These are phyloP conservation scores for Fusarium mangiferae DNA, from an alignment of 2,329 filamentous ascomycete genomes.

Conservation along the genomic window DNA sequence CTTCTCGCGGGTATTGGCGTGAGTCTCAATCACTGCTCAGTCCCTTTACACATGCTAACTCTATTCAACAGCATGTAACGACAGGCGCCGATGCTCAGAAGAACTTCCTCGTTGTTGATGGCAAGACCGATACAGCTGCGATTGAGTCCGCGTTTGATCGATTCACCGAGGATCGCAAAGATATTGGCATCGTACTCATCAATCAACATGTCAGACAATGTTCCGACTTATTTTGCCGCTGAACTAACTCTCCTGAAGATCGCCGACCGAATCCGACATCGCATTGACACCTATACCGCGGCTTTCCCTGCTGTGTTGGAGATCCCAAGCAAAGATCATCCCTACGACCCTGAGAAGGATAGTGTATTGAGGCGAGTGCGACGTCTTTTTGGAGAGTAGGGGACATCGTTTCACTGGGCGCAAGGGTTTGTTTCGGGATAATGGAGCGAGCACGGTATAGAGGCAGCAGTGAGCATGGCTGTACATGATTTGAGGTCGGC, in stretches of 20 bases:
- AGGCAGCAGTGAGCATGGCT: not conserved
- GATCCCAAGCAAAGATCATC: constrained; percentile 98
- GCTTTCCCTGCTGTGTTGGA: constrained; percentile 97
- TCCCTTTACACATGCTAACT: not conserved
- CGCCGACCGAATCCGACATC: constrained; percentile 90
- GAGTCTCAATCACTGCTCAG: constrained; percentile 44
- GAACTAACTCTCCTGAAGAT: constrained; percentile 67
- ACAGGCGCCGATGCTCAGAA: constrained; percentile 88
- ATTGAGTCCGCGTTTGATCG: constrained; percentile 92
- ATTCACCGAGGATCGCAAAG: constrained; percentile 90
- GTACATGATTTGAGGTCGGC: constrained; percentile 2
- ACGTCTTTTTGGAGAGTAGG: constrained; percentile 73
- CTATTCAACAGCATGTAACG: constrained; percentile 79
- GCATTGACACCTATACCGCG: constrained; percentile 90
- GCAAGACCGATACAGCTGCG: constrained; percentile 86
- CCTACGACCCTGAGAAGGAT: constrained; percentile 98
- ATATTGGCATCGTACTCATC: constrained; percentile 95
- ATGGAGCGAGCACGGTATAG: constrained; percentile 6
- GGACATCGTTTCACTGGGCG: not conserved
- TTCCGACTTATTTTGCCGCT: not conserved
- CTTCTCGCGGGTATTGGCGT: constrained; percentile 96
- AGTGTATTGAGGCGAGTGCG: constrained; percentile 91
- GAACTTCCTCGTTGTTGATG: constrained; percentile 97
- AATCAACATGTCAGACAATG: constrained; percentile 85
- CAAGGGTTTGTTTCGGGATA: constrained; percentile 11